Percentiles rank a stretch among this genome's conserved stretches.
Evolutionary conservation across 116 monocot species (phyloP).

Genomic region (Trichopus zeylanicus): DNA sequence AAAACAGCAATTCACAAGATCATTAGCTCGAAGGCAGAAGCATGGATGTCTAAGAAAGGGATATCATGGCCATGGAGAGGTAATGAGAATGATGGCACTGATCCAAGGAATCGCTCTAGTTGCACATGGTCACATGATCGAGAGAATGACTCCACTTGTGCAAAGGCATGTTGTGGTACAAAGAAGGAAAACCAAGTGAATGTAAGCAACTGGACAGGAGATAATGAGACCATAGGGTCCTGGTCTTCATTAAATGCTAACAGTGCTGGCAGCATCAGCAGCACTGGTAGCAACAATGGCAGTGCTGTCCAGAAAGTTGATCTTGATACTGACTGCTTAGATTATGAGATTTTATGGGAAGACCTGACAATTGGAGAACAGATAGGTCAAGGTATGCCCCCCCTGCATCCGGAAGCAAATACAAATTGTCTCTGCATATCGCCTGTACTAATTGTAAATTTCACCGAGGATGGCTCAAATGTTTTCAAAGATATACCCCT

Average conservation of each 20-base stretch:
- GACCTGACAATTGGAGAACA: conserved; percentile 92
- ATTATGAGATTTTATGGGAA: conserved; percentile 96
- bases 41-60: conserved; percentile 70
- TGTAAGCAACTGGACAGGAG: conserved; percentile 41
- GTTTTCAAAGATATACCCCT: no score
- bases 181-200: conserved; percentile 28
- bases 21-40: conserved; percentile 79
- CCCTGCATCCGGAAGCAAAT: not conserved
- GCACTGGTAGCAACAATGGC: conserved; percentile 74
- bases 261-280: conserved; percentile 76
- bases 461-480: no score
- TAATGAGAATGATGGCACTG: conserved; percentile 43
- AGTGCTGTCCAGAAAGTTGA: conserved; percentile 68
- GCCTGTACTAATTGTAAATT: no score
- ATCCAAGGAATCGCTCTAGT: conserved; percentile 36
- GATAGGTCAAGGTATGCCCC: conserved; percentile 91
- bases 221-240: conserved; percentile 67
- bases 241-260: conserved; percentile 75
- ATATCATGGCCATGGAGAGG: conserved; percentile 77
- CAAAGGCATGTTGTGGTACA: conserved; percentile 21
- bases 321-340: conserved; percentile 73
- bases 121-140: conserved; percentile 82
- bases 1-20: conserved; percentile 64
- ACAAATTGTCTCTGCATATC: no score
- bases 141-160: conserved; percentile 34